Evolutionary conservation across 2,329 filamentous ascomycete genomes (phyloP), one percentile per base, ranked within the genome.

Genomic region (Colletotrichum sp.): DNA sequence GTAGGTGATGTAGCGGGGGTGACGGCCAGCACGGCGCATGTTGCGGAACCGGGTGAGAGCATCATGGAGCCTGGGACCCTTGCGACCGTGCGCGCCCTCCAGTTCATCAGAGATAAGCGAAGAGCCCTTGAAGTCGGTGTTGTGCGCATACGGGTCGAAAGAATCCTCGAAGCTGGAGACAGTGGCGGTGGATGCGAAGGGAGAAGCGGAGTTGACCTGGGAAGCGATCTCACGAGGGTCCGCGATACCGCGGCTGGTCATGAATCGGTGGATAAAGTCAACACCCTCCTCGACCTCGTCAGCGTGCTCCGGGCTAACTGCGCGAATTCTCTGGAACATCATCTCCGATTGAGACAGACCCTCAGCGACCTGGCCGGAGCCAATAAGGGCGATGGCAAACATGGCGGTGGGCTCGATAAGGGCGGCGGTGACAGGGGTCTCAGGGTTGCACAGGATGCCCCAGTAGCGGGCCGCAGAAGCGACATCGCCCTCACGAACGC

Each of bases 1-100:
- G 81, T 99, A 98, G 2, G 96, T 98, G 84, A 98, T 97, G 87
- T 99, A 99, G 76, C 96, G 93, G 68, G 96, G 96, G 83, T 98
- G 96, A 82, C 96, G 93, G 78, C 96, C 96, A 81, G 95, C 92
- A 75, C 96, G 95, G 78, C 97, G 96, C 88, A 98, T 98, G 86
- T 98, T 98, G 83, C 93, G 94, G 86, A 99, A 95, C 80, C 95
- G 94, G 78, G 89, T 90, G 77, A 99, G 87, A 43, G 96, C 95
- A 78, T 98, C 95, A 78, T 93, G 93, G 76, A 98, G 89, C 78
- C 94, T 92, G 68, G 93, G 91, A 26, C 93, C 93, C 79, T 93
- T 92, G 75, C 94, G 93, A 66, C 94, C 94, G 80, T 93, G 93
- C 52, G 92, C 90, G 80, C 94, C 95, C 86, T 99, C 96, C 26